phyloP scores from a whole-genome alignment of 106 monocot genomes.

The Dioscorea alata region DNA sequence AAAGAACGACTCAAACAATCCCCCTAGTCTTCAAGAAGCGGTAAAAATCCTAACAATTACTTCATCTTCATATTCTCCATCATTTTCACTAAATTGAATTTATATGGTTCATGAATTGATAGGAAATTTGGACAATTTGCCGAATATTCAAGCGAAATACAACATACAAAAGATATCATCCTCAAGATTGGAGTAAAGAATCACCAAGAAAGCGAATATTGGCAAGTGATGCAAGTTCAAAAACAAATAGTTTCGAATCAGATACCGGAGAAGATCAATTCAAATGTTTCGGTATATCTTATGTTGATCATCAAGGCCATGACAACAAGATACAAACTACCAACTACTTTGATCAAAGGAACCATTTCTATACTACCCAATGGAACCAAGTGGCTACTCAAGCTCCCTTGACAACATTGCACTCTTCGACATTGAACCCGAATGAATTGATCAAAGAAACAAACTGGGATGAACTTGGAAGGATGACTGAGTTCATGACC shows the following conservation, averaged over 20 bases:
- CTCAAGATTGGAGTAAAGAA: conserved; percentile 15
- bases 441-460: conserved; percentile 19
- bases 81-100: no score
- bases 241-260: conserved; percentile 47
- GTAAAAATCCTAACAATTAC: conserved; percentile 8
- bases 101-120: background rate
- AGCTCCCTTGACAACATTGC: background rate
- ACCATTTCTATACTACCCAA: conserved; percentile 17
- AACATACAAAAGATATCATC: conserved; percentile 18
- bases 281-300: background rate
- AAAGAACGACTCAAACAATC: conserved; percentile 3
- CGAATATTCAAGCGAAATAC: conserved; percentile 67
- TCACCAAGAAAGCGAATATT: conserved; percentile 4
- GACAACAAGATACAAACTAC: background rate
- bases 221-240: conserved; percentile 32
- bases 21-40: conserved; percentile 42
- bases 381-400: conserved; percentile 12
- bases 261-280: conserved; percentile 31
- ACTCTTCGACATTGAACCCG: background rate
- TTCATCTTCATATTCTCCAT: no score
- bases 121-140: conserved; percentile 86
- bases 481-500: conserved; percentile 38
- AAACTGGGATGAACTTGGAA: conserved; percentile 78
- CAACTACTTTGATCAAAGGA: conserved; percentile 17
- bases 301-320: background rate